Percentiles rank a stretch among this genome's conserved stretches.
phyloP scores from a whole-genome alignment of 2,329 filamentous ascomycete species.

The Ophiostoma quercus region DNA sequence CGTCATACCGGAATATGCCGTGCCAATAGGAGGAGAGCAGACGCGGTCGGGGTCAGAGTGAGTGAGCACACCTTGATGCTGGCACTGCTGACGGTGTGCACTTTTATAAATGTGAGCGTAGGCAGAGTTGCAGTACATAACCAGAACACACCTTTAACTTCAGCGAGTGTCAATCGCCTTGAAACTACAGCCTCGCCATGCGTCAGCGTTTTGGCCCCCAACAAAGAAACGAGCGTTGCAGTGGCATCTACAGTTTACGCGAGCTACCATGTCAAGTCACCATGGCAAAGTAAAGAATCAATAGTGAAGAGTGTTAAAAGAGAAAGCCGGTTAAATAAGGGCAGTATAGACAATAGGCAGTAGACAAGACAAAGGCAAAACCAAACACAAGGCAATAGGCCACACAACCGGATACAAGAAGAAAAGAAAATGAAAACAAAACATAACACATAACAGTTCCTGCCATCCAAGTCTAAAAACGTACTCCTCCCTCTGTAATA shows the following conservation, averaged over 20 bases:
- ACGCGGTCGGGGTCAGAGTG: neutral
- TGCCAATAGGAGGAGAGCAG: neutral
- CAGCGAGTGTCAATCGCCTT: neutral
- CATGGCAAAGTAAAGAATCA: neutral
- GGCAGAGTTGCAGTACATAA: no score
- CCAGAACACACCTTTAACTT: no score
- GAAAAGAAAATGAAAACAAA: neutral
- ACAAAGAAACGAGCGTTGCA: neutral
- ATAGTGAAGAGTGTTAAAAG: neutral
- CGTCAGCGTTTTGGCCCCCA: neutral
- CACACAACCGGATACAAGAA: neutral
- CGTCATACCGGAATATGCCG: conserved; percentile 1
- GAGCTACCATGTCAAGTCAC: neutral
- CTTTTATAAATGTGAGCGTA: no score
- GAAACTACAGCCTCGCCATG: neutral
- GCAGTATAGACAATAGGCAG: neutral
- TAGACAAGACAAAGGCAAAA: neutral
- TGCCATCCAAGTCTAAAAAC: conserved; percentile 11
- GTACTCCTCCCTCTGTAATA: neutral
- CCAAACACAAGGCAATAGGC: neutral
- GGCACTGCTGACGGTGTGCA: neutral
- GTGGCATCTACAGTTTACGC: neutral
- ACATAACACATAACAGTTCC: neutral
- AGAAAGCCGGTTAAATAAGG: neutral
- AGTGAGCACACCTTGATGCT: neutral